Evolutionary conservation across 2,329 filamentous ascomycete genomes (phyloP).

Genomic region (Aspergillus amoenus): DNA sequence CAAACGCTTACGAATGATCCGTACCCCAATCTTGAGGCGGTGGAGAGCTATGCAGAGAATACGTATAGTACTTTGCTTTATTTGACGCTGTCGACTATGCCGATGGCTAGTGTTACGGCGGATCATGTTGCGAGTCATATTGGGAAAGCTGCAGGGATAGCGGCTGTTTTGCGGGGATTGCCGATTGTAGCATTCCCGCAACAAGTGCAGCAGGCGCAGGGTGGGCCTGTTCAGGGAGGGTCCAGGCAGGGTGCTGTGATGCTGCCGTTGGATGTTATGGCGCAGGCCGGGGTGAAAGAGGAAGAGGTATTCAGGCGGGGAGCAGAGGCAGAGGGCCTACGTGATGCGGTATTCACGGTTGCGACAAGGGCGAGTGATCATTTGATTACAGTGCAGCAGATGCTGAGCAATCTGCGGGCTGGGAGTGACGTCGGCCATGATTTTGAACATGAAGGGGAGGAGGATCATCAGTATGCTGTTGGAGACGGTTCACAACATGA

Average conservation of each 20-base stretch:
- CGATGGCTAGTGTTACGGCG: constrained; percentile 76
- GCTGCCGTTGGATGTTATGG: constrained; percentile 87
- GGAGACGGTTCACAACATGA: constrained; percentile 17
- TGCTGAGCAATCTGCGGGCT: constrained; percentile 76
- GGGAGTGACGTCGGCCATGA: constrained; percentile 77
- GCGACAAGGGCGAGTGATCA: constrained; percentile 95
- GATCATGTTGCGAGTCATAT: constrained; percentile 95
- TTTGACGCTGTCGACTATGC: constrained; percentile 75
- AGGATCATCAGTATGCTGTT: constrained; percentile 57
- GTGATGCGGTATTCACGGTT: constrained; percentile 87
- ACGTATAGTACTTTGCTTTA: constrained; percentile 95
- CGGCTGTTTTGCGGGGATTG: constrained; percentile 80
- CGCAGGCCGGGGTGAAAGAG: constrained; percentile 74
- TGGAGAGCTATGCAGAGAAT: constrained; percentile 90
- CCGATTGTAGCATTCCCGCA: constrained; percentile 82
- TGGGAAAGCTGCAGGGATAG: constrained; percentile 88
- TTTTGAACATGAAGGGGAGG: constrained; percentile 82
- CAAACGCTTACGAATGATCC: constrained; percentile 81
- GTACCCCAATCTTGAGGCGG: constrained; percentile 67
- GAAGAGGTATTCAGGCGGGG: constrained; percentile 86
- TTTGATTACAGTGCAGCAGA: constrained; percentile 87
- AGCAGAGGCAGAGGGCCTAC: constrained; percentile 72
- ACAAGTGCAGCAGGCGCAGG: constrained; percentile 47
- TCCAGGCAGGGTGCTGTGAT: constrained; percentile 65
- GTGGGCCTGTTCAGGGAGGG: constrained; percentile 34